Base-by-base conservation (phyloP, 75 land plant species). In the Pinus albicaulis region DNA sequence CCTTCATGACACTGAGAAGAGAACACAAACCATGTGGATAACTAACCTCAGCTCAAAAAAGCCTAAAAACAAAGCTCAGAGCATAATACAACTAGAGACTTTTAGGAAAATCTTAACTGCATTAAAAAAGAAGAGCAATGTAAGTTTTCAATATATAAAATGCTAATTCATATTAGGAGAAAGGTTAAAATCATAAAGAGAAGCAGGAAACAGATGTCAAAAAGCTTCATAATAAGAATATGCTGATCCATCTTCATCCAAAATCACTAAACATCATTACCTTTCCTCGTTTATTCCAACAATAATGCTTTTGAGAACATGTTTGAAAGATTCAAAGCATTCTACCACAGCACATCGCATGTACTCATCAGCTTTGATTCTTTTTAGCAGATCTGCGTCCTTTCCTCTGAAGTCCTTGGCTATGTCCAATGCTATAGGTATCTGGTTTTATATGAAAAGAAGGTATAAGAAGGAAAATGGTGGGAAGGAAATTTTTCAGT, bases 391-490 rank as follows among this genome's bases (percentile, higher is more conserved):
- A 0, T 89, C 94, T n/a, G 71, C 79, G 74, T 89, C 90, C 55
- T 82, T 90, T 48, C 79, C 80, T 78, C 75, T 96, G 63, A 90
- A 91, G 77, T 92, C 91, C 77, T 89, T 89, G 55, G 96, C 98
- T 92, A 93, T 95, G 79, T 93, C 90, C 57, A 95, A 31, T 58
- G 98, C 98, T 74, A 89, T 81, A 56, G 96, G 93, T 79, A 95
- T 89, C 98, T 95, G 61, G 28, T 14, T 64, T 59, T 59, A 13
- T 20, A 66, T 52, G 60, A 63, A 17, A 75, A 55, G 17, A 41
- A 13, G 5, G 36, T 20, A 58, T 26, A 53, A 73, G 34, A 25
- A 52, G 41, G 20, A 55, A 72, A 71, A 1, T 15, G 28, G 22
- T 19, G 19, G 25, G 53, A 48, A 70, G 15, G 52, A 71, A 76